Evolutionary conservation across 805 yeast species (phyloP), one percentile per base, ranked within the genome.

Genomic region (Ogataea siamensis): DNA sequence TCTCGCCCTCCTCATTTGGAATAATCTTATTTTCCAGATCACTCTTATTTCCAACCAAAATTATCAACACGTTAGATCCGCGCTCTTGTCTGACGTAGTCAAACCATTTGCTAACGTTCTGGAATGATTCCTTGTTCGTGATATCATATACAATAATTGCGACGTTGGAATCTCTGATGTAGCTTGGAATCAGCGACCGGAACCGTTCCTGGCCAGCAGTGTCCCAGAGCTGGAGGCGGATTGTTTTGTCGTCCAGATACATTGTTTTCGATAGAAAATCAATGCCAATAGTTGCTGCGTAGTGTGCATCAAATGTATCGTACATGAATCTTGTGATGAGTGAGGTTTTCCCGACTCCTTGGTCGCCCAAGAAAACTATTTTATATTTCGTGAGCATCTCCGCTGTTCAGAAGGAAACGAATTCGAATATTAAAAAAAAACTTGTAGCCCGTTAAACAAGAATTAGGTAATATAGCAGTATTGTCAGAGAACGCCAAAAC

Each of bases 141-240:
- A 91, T 83, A 60, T 93, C 99, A 65, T 91, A 91, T 15, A 94
- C 96, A 18, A 93, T 82, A 32, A 93, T 94, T 0, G 99, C 98
- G n/a, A 93, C 98, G 53, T 89, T 88, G 11, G 94, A 84, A 62
- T 93, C 99, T 51, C 99, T 74, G 43, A 93, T 93, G 58, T 93
- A 93, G 8, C 95, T 83, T 3, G 99, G 99, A 40, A 93, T 91
- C 59, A 93, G 74, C 12, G 95, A 84, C 56, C 98, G 73, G 69
- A 93, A 93, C 52, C 99, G 69, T 62, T 93, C 99, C 64, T 89
- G 98, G 11, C 98, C 96, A 1, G 96, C 96, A 4, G 98, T 89
- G 60, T 89, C 98, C 98, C 99, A 93, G 42, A 93, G 68, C 66
- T 93, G 99, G 46, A 93, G 72, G 54, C 99, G 74, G 27, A 93